Evolutionary conservation across 208 protist species (phyloP).

Genomic region (Phytomonas francai): DNA sequence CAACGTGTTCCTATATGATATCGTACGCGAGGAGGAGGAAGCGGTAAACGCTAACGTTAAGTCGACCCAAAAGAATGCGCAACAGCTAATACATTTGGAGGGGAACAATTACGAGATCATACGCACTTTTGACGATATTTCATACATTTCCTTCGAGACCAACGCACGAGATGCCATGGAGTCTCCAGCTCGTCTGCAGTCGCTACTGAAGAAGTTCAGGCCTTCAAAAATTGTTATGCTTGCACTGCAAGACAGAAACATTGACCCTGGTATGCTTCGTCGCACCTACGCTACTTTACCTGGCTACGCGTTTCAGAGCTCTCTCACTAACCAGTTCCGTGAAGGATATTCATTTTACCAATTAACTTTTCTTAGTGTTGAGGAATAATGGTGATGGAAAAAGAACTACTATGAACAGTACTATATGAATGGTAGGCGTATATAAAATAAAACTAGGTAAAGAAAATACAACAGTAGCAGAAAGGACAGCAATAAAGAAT

Average conservation of each 20-base stretch:
- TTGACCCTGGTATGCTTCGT: conserved; percentile 16
- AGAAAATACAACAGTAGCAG: not conserved
- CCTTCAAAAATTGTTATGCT: conserved; percentile 63
- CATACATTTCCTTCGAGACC: conserved; percentile 69
- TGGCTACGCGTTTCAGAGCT: conserved; percentile 52
- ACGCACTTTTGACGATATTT: conserved; percentile 31
- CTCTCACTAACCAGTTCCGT: conserved; percentile 63
- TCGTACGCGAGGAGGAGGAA: conserved; percentile 16
- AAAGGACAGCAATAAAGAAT: not conserved
- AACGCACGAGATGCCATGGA: conserved; percentile 32
- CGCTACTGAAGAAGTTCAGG: conserved; percentile 38
- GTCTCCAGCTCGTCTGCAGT: conserved; percentile 22
- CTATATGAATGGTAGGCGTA: not conserved
- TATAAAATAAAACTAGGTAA: not conserved
- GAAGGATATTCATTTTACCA: conserved; percentile 79
- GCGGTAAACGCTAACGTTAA: conserved; percentile 12
- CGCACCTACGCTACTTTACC: conserved; percentile 30
- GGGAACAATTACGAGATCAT: conserved; percentile 58
- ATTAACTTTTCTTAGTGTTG: conserved; percentile 35
- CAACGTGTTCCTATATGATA: conserved; percentile 72
- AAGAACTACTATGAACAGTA: not conserved
- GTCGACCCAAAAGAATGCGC: conserved; percentile 6
- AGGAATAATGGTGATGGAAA: conserved; percentile 4
- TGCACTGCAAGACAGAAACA: conserved; percentile 53
- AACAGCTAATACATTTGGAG: conserved; percentile 24